phyloP scores from a whole-genome alignment of 768 basidiomycete species.

The Mycena albidolilacea region DNA sequence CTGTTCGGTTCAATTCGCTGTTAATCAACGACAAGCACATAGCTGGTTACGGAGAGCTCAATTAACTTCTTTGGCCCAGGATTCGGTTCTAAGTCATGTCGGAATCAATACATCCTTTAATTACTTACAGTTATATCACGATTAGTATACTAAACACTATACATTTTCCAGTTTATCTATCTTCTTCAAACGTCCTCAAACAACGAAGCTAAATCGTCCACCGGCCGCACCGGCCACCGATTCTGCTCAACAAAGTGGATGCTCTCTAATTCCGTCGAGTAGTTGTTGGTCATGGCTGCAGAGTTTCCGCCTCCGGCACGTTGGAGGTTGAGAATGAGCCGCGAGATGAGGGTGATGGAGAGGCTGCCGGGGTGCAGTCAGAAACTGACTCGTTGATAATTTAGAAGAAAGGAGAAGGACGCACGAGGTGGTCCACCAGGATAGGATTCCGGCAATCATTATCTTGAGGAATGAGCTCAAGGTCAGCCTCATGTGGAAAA shows the following conservation, averaged over 20 bases:
- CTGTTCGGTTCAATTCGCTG: no score
- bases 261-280: not conserved
- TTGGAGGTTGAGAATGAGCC: conserved; percentile 23
- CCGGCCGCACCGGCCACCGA: not conserved
- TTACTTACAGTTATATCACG: no score
- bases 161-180: no score
- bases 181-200: not conserved
- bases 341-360: conserved; percentile 19
- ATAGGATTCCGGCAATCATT: conserved; percentile 30
- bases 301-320: conserved; percentile 8
- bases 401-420: not conserved
- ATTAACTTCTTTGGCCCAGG: no score
- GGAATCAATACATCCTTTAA: no score
- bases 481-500: not conserved
- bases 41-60: no score
- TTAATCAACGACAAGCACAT: no score
- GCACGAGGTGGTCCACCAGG: conserved; percentile 37
- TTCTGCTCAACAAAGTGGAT: conserved; percentile 29
- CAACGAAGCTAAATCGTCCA: conserved; percentile 1
- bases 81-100: no score
- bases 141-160: no score
- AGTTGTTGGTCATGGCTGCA: not conserved
- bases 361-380: conserved; percentile 1
- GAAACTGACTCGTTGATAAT: not conserved
- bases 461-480: conserved; percentile 7